Conservation (phyloP, 176 grass and related monocot species). For the Cymbopogon citratus region DNA sequence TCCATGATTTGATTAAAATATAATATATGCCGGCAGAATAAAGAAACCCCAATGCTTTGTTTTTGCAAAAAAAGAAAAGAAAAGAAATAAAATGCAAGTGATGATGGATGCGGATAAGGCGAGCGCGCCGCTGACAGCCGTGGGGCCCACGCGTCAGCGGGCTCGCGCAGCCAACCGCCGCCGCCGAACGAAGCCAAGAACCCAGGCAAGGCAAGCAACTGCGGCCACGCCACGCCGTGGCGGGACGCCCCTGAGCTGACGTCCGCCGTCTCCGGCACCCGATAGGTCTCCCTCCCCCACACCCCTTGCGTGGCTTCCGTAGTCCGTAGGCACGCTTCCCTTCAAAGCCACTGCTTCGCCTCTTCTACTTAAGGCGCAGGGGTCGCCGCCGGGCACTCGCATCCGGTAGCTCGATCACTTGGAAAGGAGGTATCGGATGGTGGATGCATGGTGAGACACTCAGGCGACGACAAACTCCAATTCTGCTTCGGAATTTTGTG, state of each 20-base stretch:
- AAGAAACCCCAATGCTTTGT: neutral
- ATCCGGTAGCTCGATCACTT: neutral
- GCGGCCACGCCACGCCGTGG: neutral
- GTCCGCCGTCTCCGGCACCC: constrained; percentile 12
- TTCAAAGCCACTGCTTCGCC: constrained; percentile 43
- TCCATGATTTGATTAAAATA: too few species aligned
- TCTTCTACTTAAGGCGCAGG: constrained; percentile 27
- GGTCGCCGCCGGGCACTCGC: neutral
- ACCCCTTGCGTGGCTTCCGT: constrained; percentile 1
- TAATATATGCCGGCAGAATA: too few species aligned
- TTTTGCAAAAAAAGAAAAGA: neutral
- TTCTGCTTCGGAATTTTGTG: neutral
- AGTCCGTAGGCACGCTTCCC: constrained; percentile 21
- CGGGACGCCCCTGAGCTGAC: neutral
- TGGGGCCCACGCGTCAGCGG: neutral
- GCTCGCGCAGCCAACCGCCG: neutral
- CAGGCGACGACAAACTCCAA: neutral
- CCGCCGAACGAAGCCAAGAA: neutral
- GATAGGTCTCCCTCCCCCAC: neutral
- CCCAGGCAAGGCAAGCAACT: constrained; percentile 11
- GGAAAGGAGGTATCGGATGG: neutral
- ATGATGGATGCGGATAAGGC: neutral
- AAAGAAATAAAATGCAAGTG: neutral
- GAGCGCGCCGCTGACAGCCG: neutral
- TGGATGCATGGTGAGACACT: constrained; percentile 28